Conservation (phyloP, 352 stramenopile genomes). For the Phytophthora hybrid region DNA sequence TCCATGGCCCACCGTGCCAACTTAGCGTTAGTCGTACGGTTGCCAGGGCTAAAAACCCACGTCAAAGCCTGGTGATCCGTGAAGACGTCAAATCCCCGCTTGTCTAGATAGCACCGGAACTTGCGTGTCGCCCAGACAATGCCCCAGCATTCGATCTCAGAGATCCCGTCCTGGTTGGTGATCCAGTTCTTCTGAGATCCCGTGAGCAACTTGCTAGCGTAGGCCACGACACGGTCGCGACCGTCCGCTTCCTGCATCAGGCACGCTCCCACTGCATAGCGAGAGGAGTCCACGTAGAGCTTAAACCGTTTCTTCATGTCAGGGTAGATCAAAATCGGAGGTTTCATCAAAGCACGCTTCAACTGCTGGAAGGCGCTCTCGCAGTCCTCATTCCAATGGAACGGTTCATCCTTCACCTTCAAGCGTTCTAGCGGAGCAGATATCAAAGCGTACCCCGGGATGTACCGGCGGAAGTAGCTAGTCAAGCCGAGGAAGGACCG, state of each 20-base stretch:
- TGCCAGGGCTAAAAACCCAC: too few species aligned
- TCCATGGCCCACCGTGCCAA: conserved; percentile 15
- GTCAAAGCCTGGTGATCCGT: too few species aligned
- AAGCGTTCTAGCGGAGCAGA: conserved; percentile 2
- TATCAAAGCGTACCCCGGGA: conserved; percentile 3
- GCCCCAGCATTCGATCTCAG: too few species aligned
- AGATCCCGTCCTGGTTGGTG: too few species aligned
- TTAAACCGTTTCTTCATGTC: conserved; percentile 5
- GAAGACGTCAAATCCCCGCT: too few species aligned
- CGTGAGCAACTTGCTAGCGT: too few species aligned
- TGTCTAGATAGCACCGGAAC: too few species aligned
- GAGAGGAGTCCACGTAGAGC: conserved; percentile 7
- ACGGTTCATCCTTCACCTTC: background rate
- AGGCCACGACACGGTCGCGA: background rate
- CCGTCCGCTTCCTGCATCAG: conserved; percentile 5
- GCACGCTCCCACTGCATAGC: conserved; percentile 3
- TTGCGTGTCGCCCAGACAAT: too few species aligned
- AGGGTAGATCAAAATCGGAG: conserved; percentile 8
- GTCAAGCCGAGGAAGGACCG: background rate
- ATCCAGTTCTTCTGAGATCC: too few species aligned
- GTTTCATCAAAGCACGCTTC: background rate
- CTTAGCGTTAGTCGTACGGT: background rate
- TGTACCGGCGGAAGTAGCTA: conserved; percentile 4
- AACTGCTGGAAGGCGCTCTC: conserved; percentile 3
- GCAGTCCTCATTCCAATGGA: background rate